Evolutionary conservation across 768 basidiomycete genomes (phyloP).

Genomic region (Leccinellum albellum): DNA sequence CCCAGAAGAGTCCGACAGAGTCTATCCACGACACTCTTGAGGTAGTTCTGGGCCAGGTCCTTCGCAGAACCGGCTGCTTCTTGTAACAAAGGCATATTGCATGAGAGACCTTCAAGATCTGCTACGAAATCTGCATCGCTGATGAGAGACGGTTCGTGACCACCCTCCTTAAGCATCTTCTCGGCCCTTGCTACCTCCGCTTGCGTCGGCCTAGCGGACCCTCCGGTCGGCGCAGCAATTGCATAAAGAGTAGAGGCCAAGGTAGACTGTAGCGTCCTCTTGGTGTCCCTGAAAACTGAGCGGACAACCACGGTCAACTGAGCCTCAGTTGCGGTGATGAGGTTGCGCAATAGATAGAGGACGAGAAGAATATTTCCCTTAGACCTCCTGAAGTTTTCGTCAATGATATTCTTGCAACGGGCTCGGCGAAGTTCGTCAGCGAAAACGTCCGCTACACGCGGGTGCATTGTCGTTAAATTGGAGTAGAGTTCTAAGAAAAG

Average conservation of each 20-base stretch:
- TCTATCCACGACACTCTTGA: constrained; percentile 15
- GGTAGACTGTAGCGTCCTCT: constrained; percentile 5
- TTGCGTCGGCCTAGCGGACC: constrained; percentile 7
- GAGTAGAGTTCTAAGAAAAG: constrained; percentile 14
- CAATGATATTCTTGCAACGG: constrained; percentile 12
- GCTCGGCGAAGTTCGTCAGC: constrained; percentile 16
- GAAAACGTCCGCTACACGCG: constrained; percentile 16
- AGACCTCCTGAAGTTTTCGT: constrained; percentile 20
- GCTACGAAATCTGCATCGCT: constrained; percentile 21
- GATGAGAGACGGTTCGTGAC: constrained; percentile 17
- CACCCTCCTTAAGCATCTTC: constrained; percentile 21
- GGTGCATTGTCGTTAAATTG: constrained; percentile 13
- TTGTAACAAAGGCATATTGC: constrained; percentile 13
- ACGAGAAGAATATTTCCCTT: constrained; percentile 24
- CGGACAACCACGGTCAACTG: constrained; percentile 13
- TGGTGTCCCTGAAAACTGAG: constrained; percentile 15
- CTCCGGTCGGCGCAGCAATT: background rate
- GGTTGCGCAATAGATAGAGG: constrained; percentile 13
- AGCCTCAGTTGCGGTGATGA: constrained; percentile 11
- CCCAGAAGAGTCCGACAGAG: constrained; percentile 11
- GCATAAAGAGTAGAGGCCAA: constrained; percentile 18
- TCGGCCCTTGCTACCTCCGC: constrained; percentile 13
- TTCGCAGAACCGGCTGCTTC: constrained; percentile 14
- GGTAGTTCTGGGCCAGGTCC: constrained; percentile 18
- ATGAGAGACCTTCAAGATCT: constrained; percentile 16